A percentile compares a stretch with the other conserved stretches of the same genome.
Evolutionary conservation across 2,329 filamentous ascomycete species (phyloP).

Genomic region (Pseudogymnoascus sp.): DNA sequence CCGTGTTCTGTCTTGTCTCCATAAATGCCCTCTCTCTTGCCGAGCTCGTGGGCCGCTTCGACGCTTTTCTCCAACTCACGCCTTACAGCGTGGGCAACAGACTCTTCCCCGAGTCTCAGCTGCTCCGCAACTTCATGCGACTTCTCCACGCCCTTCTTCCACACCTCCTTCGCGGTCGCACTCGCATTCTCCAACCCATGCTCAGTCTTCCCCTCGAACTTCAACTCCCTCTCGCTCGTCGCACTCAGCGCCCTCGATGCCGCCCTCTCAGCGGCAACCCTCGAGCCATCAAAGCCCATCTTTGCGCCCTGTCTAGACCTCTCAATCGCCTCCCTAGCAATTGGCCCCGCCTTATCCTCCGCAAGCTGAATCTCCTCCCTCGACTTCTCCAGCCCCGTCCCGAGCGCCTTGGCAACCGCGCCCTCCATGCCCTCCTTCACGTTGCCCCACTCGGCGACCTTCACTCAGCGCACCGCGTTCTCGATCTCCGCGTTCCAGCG

Average conservation of each 20-base stretch:
- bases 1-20: background rate
- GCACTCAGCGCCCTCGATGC: conserved; percentile 21
- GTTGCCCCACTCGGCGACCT: conserved; percentile 59
- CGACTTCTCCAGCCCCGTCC: conserved; percentile 24
- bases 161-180: conserved; percentile 15
- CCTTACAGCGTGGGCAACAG: background rate
- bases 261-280: conserved; percentile 23
- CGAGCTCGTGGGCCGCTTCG: background rate
- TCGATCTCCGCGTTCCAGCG: conserved; percentile 72
- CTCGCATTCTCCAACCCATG: conserved; percentile 17
- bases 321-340: conserved; percentile 32
- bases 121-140: conserved; percentile 4
- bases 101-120: background rate
- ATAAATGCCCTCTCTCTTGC: background rate
- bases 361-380: conserved; percentile 25
- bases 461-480: conserved; percentile 57
- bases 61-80: background rate
- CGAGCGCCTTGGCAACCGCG: conserved; percentile 36
- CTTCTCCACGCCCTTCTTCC: conserved; percentile 2
- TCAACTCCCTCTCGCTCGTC: conserved; percentile 19
- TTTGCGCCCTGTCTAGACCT: conserved; percentile 33
- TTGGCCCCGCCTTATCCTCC: conserved; percentile 29
- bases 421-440: conserved; percentile 54
- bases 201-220: conserved; percentile 15
- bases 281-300: conserved; percentile 27